phyloP scores from a whole-genome alignment of 2,329 filamentous ascomycete species.

The Fusarium papillatum region DNA sequence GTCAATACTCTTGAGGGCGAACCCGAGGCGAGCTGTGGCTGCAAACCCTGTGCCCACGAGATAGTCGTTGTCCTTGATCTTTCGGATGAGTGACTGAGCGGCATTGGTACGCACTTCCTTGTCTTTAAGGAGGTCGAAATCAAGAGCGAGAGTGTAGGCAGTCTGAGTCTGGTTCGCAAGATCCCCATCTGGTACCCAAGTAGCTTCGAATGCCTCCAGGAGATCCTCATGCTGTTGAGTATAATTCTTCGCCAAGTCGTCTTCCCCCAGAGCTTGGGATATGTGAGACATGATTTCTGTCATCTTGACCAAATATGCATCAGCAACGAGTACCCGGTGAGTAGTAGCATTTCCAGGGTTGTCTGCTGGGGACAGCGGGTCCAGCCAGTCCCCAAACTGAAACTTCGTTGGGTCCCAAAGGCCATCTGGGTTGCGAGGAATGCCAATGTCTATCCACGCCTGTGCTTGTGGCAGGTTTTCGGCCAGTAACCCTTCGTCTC shows the following conservation, averaged over 20 bases:
- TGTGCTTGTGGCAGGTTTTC: conserved; percentile 37
- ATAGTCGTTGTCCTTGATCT: conserved; percentile 49
- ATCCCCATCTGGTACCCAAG: conserved; percentile 48
- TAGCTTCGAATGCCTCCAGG: conserved; percentile 44
- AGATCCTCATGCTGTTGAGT: conserved; percentile 27
- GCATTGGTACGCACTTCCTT: conserved; percentile 27
- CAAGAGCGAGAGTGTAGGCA: conserved; percentile 52
- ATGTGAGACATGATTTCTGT: conserved; percentile 53
- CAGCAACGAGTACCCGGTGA: conserved; percentile 54
- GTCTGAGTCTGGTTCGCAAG: conserved; percentile 56
- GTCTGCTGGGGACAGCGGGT: conserved; percentile 56
- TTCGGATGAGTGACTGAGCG: conserved; percentile 45
- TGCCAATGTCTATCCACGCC: conserved; percentile 11
- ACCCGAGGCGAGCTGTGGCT: conserved; percentile 2
- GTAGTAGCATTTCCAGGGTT: conserved; percentile 54
- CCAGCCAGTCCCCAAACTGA: conserved; percentile 62
- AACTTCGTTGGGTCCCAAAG: conserved; percentile 24
- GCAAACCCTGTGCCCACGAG: conserved; percentile 58
- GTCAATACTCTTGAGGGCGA: conserved; percentile 31
- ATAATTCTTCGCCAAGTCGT: conserved; percentile 41
- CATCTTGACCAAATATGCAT: conserved; percentile 60
- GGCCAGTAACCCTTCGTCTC: conserved; percentile 3
- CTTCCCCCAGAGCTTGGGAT: conserved; percentile 46
- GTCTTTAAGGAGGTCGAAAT: conserved; percentile 51
- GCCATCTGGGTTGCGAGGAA: conserved; percentile 43